Evolutionary conservation across 2,329 filamentous ascomycete species (phyloP), one percentile per base, ranked within the genome.

Genomic region (Scleromitrula shiraiana): DNA sequence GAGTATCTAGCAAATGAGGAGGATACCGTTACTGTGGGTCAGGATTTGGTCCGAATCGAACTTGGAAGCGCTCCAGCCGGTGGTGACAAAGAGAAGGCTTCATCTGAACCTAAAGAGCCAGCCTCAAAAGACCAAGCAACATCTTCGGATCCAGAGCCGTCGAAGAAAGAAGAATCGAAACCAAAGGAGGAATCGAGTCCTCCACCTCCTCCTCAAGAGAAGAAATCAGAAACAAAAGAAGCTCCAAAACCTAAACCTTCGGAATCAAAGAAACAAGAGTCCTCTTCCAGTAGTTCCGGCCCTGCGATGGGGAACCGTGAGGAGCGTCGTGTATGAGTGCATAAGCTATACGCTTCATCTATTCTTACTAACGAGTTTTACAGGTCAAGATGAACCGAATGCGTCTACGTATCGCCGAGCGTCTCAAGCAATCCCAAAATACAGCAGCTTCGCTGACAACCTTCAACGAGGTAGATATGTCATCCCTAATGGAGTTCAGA

Each of bases 381-480:
- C 60, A 93, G 87, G 88, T 97, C 63, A 98, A 98, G 78, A 98
- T 98, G 93, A 97, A 97, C 76, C 88, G 93, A 56, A 98, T 98
- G 93, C 89, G 93, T 57, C 80, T 97, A 53, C 84, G 93, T 53
- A 98, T 97, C 59, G 88, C 93, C 42, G 93, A 98, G 74, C 89
- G 93, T 59, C 79, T 98, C 56, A 98, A 98, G 80, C 93, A 98
- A 68, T 97, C 93, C 17, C 93, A 98, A 67, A 98, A 98, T 73
- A 97, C 93, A 2, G 91, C 93, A 42, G 93, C 93, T 37, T 95
- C 93, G 4, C 76, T 98, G 45, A 97, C 93, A 40, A 98, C 93
- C 22, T 98, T 98, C 78, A 96, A 98, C 69, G 91, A 97, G 70
- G 93, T 98, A 53, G 93, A 98, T 68, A 98, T 98, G 93, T 95